A percentile compares a stretch with the other conserved stretches of the same genome.
Conservation (phyloP, 2,329 filamentous ascomycete genomes). For the Hymenoscyphus repandus region DNA sequence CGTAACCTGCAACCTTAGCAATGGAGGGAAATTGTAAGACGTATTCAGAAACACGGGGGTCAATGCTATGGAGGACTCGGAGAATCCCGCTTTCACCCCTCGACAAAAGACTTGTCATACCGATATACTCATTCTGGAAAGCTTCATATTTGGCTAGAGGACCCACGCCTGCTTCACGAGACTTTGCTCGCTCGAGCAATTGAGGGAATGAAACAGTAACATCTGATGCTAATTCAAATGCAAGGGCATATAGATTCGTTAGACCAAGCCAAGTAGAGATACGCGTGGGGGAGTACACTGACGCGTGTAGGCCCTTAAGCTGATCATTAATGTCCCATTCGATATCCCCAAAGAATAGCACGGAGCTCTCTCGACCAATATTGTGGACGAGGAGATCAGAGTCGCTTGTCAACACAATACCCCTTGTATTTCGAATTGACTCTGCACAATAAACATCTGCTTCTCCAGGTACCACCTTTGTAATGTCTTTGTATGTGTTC, state of each 20-base stretch:
- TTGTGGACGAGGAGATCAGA: slow-evolving; percentile 79
- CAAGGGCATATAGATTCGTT: slow-evolving; percentile 35
- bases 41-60: slow-evolving; percentile 47
- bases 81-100: not conserved
- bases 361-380: slow-evolving; percentile 53
- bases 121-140: slow-evolving; percentile 25
- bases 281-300: slow-evolving; percentile 36
- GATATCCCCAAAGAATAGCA: slow-evolving; percentile 66
- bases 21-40: slow-evolving; percentile 37
- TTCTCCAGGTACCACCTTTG: slow-evolving; percentile 70
- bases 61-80: slow-evolving; percentile 29
- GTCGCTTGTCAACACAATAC: slow-evolving; percentile 71
- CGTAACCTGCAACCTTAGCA: slow-evolving; percentile 21
- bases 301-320: slow-evolving; percentile 20
- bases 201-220: slow-evolving; percentile 22
- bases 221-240: slow-evolving; percentile 30
- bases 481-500: slow-evolving; percentile 37
- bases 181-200: slow-evolving; percentile 20
- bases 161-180: slow-evolving; percentile 13
- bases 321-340: slow-evolving; percentile 12
- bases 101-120: not conserved
- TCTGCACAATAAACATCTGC: slow-evolving; percentile 77
- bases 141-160: slow-evolving; percentile 17
- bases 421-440: slow-evolving; percentile 48
- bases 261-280: slow-evolving; percentile 43